Evolutionary conservation across 1,139 yeast species (phyloP), one percentile per base, ranked within the genome.

Genomic region (Yamadazyma friedrichii): DNA sequence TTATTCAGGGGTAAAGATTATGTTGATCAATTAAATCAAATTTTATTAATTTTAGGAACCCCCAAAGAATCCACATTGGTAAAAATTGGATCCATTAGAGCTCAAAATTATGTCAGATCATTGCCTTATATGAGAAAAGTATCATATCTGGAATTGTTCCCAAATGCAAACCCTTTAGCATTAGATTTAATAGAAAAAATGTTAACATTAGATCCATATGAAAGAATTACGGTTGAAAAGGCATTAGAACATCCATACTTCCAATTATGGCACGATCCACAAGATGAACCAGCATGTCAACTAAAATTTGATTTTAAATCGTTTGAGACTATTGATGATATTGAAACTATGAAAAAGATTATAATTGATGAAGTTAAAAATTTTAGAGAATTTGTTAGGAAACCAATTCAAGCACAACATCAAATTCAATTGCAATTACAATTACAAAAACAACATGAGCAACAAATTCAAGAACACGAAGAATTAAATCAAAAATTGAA

Each of bases 241-340:
- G 98, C 98, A 0, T 73, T 93, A 45, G 78, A 80, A 47, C 98
- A 93, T 62, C 95, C 96, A 6, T 93, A 93, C 58, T 70, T 93
- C 43, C 72, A 83, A 41, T 84, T 93, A 28, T 93, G 98, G 98
- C 98, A 91, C 60, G 98, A 93, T 57, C 96, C 97, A 3, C 78
- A 81, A 25, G 98, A 93, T 59, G 98, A 93, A 62, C 96, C 96
- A 4, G 82, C 75, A 34, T 89, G 97, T 61, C 82, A 82, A 40
- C 70, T 78, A 3, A 84, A 85, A 54, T 91, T 93, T 62, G 96
- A 93, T 59, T 93, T 93, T 59, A 70, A 68, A 47, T 73, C 88
- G 6, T 93, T 93, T 61, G 98, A 93, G 65, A 84, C 80, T 11
- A 85, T 86, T 31, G 91, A 88, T 47, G 96, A 89, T 50, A 71